Conservation (phyloP, 2,329 filamentous ascomycete species). For the Fusarium proliferatum region DNA sequence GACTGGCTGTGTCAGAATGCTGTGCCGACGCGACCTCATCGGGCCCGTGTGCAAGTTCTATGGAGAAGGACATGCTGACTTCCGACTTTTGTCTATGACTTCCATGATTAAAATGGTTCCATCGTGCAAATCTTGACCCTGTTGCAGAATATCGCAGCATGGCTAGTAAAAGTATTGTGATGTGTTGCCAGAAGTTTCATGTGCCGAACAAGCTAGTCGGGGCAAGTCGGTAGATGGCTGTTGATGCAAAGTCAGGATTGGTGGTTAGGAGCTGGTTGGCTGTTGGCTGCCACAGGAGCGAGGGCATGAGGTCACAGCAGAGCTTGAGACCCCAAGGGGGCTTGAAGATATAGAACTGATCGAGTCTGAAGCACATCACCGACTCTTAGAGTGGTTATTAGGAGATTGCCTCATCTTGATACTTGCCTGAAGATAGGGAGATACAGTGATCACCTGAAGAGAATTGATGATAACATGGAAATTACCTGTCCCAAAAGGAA, state of each 20-base stretch:
- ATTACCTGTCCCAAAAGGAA: not conserved
- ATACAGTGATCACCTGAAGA: not conserved
- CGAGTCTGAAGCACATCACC: not conserved
- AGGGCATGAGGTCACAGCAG: not conserved
- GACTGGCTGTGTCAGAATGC: not conserved
- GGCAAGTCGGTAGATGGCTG: not conserved
- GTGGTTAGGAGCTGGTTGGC: not conserved
- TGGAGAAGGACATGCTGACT: not conserved
- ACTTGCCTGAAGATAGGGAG: not conserved
- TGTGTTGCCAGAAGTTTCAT: no score
- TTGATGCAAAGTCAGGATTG: not conserved
- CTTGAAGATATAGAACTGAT: not conserved
- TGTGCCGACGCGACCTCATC: not conserved
- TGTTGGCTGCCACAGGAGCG: not conserved
- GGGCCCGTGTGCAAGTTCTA: fast-evolving
- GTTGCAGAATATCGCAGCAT: no score
- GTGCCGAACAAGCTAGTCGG: not conserved
- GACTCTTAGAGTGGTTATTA: no score
- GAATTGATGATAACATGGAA: not conserved
- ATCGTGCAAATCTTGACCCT: not conserved
- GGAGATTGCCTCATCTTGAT: not conserved
- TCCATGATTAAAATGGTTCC: not conserved
- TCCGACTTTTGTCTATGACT: not conserved
- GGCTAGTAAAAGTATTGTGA: no score
- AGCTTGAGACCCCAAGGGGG: not conserved